A percentile compares a stretch with the other conserved stretches of the same genome.
Evolutionary conservation across 768 basidiomycete species (phyloP).

Genomic region (Hericium erinaceus): DNA sequence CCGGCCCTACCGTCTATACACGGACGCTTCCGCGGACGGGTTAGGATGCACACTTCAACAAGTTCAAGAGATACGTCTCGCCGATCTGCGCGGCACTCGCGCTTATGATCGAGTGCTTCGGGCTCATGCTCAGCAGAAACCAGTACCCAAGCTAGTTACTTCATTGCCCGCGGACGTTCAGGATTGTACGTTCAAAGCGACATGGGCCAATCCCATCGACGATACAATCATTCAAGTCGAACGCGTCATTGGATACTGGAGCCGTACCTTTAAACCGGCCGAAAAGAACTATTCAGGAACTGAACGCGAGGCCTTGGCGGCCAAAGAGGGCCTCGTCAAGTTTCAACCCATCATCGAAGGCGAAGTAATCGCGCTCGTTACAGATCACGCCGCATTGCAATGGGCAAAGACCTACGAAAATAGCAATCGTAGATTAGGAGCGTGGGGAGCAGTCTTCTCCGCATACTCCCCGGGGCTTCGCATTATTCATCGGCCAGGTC

Average conservation of each 20-base stretch:
- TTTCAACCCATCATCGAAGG: constrained; percentile 30
- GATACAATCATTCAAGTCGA: constrained; percentile 13
- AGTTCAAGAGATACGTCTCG: constrained; percentile 13
- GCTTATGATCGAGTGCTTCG: constrained; percentile 9
- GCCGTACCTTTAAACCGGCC: constrained; percentile 10
- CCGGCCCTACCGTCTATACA: constrained; percentile 26
- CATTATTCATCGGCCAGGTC: constrained; percentile 24
- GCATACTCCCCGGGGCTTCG: constrained; percentile 21
- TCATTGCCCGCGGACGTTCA: background rate
- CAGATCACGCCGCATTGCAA: constrained; percentile 18
- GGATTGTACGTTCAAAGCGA: background rate
- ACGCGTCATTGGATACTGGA: constrained; percentile 16
- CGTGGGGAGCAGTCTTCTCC: constrained; percentile 25
- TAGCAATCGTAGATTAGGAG: constrained; percentile 15
- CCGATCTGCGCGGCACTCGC: constrained; percentile 15
- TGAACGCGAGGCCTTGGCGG: constrained; percentile 29
- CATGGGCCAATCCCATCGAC: constrained; percentile 5
- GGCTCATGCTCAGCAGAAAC: background rate
- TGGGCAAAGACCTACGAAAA: constrained; percentile 19
- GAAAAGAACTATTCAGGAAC: constrained; percentile 26
- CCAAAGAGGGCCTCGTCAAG: constrained; percentile 29
- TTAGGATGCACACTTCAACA: constrained; percentile 17
- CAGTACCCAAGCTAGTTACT: background rate
- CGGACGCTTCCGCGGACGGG: constrained; percentile 21
- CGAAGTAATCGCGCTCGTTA: constrained; percentile 18